Conservation (phyloP, 1,284 basidiomycete genomes). For the Coniferiporia sulphurascens region DNA sequence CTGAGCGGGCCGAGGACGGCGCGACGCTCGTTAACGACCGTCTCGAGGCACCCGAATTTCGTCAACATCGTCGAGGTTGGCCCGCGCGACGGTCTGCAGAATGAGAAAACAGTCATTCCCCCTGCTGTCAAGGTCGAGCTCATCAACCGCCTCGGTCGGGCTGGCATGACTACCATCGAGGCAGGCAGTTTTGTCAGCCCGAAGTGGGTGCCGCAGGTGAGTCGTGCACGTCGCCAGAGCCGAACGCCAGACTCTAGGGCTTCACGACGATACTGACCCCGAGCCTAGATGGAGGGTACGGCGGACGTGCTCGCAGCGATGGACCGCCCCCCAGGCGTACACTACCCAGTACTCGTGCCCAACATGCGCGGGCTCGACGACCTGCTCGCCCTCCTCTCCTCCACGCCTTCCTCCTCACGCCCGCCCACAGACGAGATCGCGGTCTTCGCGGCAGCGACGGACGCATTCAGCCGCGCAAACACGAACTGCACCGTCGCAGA, state of each 20-base stretch:
- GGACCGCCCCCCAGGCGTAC: constrained; percentile 47
- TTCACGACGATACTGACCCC: neutral
- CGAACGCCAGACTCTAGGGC: neutral
- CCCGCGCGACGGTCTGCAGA: constrained; percentile 91
- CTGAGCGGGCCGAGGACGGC: neutral
- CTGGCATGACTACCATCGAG: constrained; percentile 78
- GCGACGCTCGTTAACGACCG: neutral
- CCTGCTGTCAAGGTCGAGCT: constrained; percentile 78
- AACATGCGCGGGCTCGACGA: constrained; percentile 76
- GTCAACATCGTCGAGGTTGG: constrained; percentile 89
- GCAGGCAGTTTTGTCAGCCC: constrained; percentile 90
- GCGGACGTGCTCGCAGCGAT: constrained; percentile 62
- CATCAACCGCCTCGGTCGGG: constrained; percentile 66
- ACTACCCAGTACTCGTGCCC: constrained; percentile 84
- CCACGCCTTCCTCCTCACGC: constrained; percentile 25
- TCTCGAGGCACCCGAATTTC: constrained; percentile 25
- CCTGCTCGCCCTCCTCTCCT: constrained; percentile 51
- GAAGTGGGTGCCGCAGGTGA: constrained; percentile 89
- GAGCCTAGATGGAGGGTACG: constrained; percentile 78
- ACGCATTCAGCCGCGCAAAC: constrained; percentile 84
- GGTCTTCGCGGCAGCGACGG: constrained; percentile 86
- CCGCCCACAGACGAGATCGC: constrained; percentile 78
- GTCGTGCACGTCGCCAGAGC: constrained; percentile 24
- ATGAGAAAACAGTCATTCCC: constrained; percentile 75
- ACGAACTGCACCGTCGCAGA: constrained; percentile 76